Conservation (phyloP, 2,329 filamentous ascomycete genomes). For the Fusarium haematococcum region DNA sequence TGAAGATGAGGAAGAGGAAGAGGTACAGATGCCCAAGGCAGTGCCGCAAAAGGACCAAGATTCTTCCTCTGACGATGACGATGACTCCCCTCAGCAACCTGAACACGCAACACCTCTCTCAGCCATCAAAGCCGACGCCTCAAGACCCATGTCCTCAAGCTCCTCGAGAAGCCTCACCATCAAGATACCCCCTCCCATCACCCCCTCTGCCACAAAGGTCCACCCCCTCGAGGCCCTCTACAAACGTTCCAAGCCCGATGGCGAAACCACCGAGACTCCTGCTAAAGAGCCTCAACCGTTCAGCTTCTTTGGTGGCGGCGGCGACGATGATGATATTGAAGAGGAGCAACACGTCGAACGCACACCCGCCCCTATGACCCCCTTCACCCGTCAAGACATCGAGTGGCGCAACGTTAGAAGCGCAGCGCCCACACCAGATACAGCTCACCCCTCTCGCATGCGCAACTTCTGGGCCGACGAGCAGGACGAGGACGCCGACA, state of each 20-base stretch:
- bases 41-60: conserved; percentile 29
- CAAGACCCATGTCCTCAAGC: conserved; percentile 62
- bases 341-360: conserved; percentile 55
- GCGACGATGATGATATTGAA: conserved; percentile 58
- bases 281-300: conserved; percentile 69
- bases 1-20: conserved; percentile 45
- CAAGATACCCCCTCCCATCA: conserved; percentile 62
- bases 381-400: conserved; percentile 83
- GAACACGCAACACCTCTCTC: conserved; percentile 39
- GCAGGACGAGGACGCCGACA: conserved; percentile 50
- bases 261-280: conserved; percentile 48
- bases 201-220: conserved; percentile 64
- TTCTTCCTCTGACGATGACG: conserved; percentile 15
- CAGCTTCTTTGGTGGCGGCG: conserved; percentile 77
- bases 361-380: conserved; percentile 76
- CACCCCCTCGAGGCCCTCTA: conserved; percentile 95
- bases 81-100: conserved; percentile 13
- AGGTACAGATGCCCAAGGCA: conserved; percentile 7
- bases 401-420: conserved; percentile 82
- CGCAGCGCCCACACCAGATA: conserved; percentile 94
- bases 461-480: conserved; percentile 69
- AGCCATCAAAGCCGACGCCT: conserved; percentile 45
- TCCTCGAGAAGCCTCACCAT: conserved; percentile 65
- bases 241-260: conserved; percentile 72
- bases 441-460: conserved; percentile 77